phyloP scores from a whole-genome alignment of 371 early-diverging fungal species.

The Zychaea mexicana region DNA sequence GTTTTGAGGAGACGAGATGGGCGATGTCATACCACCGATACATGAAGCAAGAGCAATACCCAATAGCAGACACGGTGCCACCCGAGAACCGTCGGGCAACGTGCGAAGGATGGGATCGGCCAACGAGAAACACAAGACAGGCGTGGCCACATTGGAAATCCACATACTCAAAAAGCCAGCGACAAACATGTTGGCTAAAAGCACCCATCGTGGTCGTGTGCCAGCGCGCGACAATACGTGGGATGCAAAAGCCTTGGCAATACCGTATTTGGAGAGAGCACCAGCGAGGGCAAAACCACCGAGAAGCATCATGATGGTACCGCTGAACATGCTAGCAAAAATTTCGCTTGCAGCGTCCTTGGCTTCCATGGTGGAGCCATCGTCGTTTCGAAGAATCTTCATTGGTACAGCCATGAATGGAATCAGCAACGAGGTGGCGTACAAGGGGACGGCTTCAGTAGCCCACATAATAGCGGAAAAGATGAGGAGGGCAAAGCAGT shows the following conservation, averaged over 20 bases:
- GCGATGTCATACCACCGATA: slow-evolving; percentile 97
- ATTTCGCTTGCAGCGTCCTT: slow-evolving; percentile 79
- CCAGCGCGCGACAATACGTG: slow-evolving; percentile 74
- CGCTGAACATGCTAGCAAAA: slow-evolving; percentile 93
- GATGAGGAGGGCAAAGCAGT: slow-evolving; percentile 68
- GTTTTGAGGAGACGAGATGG: slow-evolving; percentile 97
- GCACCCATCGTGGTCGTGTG: slow-evolving; percentile 66
- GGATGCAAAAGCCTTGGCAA: slow-evolving; percentile 76
- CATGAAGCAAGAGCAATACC: slow-evolving; percentile 96
- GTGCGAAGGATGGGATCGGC: slow-evolving; percentile 80
- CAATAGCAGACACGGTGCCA: slow-evolving; percentile 85
- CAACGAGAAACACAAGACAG: slow-evolving; percentile 79
- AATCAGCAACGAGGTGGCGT: slow-evolving; percentile 77
- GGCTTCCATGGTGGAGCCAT: slow-evolving; percentile 58
- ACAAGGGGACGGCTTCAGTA: slow-evolving; percentile 82
- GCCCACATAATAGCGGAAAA: slow-evolving; percentile 74
- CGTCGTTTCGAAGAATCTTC: slow-evolving; percentile 65
- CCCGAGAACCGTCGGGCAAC: slow-evolving; percentile 62
- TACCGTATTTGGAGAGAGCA: slow-evolving; percentile 80
- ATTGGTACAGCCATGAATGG: slow-evolving; percentile 78
- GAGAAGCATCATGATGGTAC: slow-evolving; percentile 93
- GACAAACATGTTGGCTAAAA: slow-evolving; percentile 79
- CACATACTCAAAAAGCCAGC: slow-evolving; percentile 79
- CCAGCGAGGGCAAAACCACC: slow-evolving; percentile 96
- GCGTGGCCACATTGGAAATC: slow-evolving; percentile 86